These are phyloP conservation scores for Carex littledalei DNA, from an alignment of 176 grass and related monocot genomes.

Conservation along the genomic window DNA sequence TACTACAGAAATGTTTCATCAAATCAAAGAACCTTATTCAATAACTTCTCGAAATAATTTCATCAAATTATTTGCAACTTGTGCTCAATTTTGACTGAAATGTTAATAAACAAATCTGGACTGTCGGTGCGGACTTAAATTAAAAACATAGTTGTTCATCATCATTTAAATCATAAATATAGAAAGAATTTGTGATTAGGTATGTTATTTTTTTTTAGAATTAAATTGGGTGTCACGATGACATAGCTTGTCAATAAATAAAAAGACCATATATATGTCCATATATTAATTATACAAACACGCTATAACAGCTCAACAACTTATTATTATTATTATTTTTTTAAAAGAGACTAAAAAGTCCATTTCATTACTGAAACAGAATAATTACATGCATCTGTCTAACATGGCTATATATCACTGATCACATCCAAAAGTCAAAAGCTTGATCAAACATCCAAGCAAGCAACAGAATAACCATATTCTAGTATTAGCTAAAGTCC, in stretches of 20 bases:
- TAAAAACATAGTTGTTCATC: background rate
- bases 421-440: too few species aligned
- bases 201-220: background rate
- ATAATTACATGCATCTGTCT: too few species aligned
- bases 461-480: too few species aligned
- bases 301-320: background rate
- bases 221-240: background rate
- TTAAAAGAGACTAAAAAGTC: too few species aligned
- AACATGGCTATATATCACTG: too few species aligned
- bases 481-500: too few species aligned
- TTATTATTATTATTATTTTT: background rate
- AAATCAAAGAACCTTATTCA: background rate
- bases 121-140: background rate
- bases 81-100: background rate
- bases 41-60: background rate
- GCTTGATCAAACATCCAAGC: too few species aligned
- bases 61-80: background rate
- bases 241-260: background rate
- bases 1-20: background rate
- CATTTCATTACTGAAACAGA: too few species aligned
- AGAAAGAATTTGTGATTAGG: background rate
- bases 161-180: background rate
- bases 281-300: background rate
- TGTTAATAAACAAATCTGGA: background rate
- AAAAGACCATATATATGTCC: too few species aligned